Conservation (phyloP, 2,329 filamentous ascomycete genomes). For the Beauveria sp. region DNA sequence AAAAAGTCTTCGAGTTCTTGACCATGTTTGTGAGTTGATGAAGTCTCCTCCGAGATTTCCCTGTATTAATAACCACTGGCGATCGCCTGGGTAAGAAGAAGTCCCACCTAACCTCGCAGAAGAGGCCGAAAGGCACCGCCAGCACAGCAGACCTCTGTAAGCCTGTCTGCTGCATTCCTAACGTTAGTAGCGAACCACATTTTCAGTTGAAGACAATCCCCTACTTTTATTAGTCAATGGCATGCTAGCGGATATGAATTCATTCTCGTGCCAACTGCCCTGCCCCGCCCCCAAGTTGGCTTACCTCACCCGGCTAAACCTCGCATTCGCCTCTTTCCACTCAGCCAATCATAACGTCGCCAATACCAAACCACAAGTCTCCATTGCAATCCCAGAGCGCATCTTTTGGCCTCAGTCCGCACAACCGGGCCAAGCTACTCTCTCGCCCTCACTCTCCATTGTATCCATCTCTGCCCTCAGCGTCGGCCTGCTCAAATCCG, state of each 20-base stretch:
- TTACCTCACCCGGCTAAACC: slow-evolving; percentile 10
- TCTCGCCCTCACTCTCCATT: not conserved
- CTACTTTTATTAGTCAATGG: too few relatives aligned
- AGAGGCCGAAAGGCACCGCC: not conserved
- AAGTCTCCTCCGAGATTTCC: too few relatives aligned
- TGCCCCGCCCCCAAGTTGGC: not conserved
- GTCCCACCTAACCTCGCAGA: too few relatives aligned
- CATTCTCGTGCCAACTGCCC: too few relatives aligned
- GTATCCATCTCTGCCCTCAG: not conserved
- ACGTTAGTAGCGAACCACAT: too few relatives aligned
- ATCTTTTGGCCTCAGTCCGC: slow-evolving; percentile 10
- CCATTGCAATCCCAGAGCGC: slow-evolving; percentile 8
- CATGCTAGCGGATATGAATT: too few relatives aligned
- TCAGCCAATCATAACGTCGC: slow-evolving; percentile 11
- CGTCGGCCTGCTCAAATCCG: not conserved
- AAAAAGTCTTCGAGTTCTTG: too few relatives aligned
- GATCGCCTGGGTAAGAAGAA: too few relatives aligned
- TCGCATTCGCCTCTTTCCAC: not conserved
- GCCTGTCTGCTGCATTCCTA: not conserved
- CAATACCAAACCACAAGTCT: slow-evolving; percentile 9
- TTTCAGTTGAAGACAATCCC: too few relatives aligned
- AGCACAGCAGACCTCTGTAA: not conserved
- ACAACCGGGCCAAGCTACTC: not conserved
- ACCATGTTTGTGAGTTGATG: too few relatives aligned
- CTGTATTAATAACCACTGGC: too few relatives aligned